Base-by-base conservation (phyloP, 1,139 yeast species). In the Wickerhamomyces sp. region DNA sequence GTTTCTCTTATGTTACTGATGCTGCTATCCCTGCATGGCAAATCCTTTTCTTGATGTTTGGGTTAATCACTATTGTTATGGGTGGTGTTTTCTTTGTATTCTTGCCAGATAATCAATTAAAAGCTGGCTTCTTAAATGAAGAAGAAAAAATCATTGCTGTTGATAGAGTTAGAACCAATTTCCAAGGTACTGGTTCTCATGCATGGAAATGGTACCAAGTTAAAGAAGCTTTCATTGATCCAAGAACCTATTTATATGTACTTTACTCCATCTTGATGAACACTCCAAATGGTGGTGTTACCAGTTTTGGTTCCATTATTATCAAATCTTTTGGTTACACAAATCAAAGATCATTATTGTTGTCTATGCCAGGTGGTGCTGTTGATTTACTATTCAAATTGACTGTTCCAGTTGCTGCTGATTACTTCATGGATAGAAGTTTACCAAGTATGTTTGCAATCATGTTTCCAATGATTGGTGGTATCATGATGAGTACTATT, bases 101-200 rank as follows among this genome's bases (percentile, higher is more conserved):
- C 4, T 18, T 18, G 23, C 23, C 23, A 18, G 23, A 18, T 18
- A 18, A 18, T 18, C 23, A 18, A 18, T 18, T 18, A 18, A 18
- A 18, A 18, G 23, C 23, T 18, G 23, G 23, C 23, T 18, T 18
- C 23, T 18, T 18, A 5, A 18, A 18, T 18, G 74, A 71, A 14
- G 66, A 70, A 38, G 87, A 82, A 51, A 77, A 74, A 60, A 56
- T 70, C 48, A 63, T 76, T 60, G 75, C 73, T 13, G 70, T 79
- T 33, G 76, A 77, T 43, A 68, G 79, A 49, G 76, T 81, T 65
- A 65, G 72, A 48, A 57, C 54, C 10, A 73, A 73, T 55, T 68
- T 71, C 47, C 75, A 71, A 60, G 87, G 87, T 29, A 76, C 77
- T 53, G 85, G 84, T 42, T 75, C 75, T 56, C 70, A 66, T 45